These are phyloP conservation scores for Diaporthe destruens DNA, from an alignment of 2,329 filamentous ascomycete genomes.

Conservation along the genomic window DNA sequence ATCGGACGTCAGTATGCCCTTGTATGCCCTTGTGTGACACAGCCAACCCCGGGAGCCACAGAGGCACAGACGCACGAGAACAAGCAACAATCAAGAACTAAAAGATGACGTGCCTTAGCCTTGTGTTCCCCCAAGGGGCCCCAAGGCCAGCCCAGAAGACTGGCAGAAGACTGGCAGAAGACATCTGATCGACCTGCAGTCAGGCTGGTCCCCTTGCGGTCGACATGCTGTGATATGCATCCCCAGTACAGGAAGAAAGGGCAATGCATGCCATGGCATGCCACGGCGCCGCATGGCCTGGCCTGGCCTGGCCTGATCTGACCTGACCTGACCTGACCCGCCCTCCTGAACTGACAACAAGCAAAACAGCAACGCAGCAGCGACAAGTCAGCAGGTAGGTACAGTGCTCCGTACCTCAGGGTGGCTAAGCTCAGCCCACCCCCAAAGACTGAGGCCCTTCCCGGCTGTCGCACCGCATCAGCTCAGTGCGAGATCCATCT, in stretches of 20 bases:
- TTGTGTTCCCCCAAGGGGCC: conserved; percentile 22
- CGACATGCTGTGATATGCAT: too few relatives aligned
- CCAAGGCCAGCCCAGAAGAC: background rate
- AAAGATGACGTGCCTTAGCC: conserved; percentile 40
- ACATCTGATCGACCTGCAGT: conserved; percentile 24
- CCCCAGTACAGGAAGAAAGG: background rate
- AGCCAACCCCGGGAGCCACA: background rate
- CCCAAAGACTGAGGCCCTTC: background rate
- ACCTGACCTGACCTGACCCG: background rate
- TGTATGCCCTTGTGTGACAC: background rate
- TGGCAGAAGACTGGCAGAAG: background rate
- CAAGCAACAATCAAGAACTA: background rate
- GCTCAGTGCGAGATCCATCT: background rate
- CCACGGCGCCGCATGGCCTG: background rate
- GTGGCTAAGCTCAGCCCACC: conserved; percentile 13
- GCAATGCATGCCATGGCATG: background rate
- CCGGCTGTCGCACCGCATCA: conserved; percentile 3
- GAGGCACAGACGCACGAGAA: conserved; percentile 3
- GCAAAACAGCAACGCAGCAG: background rate
- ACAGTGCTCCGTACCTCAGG: too few relatives aligned
- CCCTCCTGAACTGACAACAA: background rate
- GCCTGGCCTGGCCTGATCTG: background rate
- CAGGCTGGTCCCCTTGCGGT: background rate
- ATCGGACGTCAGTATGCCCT: background rate
- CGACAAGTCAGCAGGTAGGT: background rate